phyloP scores from a whole-genome alignment of 805 yeast genomes.

The Candida anglica region DNA sequence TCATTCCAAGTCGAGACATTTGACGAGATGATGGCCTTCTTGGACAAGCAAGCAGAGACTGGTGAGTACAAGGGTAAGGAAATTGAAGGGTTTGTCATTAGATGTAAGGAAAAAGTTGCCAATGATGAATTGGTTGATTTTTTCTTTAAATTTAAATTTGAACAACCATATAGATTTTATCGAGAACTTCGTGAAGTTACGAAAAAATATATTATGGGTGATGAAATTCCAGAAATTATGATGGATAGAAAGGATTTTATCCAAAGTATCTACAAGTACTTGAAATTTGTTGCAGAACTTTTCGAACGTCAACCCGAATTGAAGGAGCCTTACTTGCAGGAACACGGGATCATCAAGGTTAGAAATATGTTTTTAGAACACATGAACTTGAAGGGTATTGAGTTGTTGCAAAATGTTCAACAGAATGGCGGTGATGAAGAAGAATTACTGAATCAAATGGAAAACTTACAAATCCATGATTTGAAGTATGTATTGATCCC shows the following conservation, averaged over 20 bases:
- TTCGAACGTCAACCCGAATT: conserved; percentile 47
- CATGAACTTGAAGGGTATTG: conserved; percentile 53
- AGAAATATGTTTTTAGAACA: conserved; percentile 60
- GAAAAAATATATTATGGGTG: conserved; percentile 44
- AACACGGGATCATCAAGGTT: conserved; percentile 71
- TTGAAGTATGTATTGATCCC: conserved; percentile 67
- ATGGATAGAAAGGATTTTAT: conserved; percentile 2
- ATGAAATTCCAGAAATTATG: conserved; percentile 14
- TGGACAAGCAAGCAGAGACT: conserved; percentile 53
- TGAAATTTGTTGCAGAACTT: conserved; percentile 59
- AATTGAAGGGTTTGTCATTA: conserved; percentile 89
- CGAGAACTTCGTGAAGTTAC: conserved; percentile 90
- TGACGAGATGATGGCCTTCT: conserved; percentile 41
- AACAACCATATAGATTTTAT: conserved; percentile 89
- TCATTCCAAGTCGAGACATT: conserved; percentile 38
- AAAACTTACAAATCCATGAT: conserved; percentile 8
- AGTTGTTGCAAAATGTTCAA: too few relatives aligned
- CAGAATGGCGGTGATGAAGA: too few relatives aligned
- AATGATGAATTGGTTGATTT: conserved; percentile 36
- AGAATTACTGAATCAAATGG: conserved; percentile 20
- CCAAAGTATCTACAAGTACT: conserved; percentile 43
- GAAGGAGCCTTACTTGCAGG: conserved; percentile 42
- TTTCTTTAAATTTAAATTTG: conserved; percentile 91
- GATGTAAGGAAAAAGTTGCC: conserved; percentile 42
- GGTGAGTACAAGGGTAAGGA: conserved; percentile 73